phyloP scores from a whole-genome alignment of 2,329 filamentous ascomycete species.

The Exophiala spinifera region DNA sequence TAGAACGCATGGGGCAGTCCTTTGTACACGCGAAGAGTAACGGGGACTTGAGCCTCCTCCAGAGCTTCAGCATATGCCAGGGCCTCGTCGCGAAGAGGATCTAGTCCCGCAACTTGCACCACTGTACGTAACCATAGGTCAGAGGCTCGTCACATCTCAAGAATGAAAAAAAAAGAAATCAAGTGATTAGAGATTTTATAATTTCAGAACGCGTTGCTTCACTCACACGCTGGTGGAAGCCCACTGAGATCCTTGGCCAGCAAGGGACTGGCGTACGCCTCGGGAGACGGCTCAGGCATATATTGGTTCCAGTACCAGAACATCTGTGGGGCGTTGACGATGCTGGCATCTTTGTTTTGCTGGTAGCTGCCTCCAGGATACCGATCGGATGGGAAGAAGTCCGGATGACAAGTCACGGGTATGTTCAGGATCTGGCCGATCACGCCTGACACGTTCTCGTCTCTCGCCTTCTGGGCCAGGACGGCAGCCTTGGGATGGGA shows the following conservation, averaged over 20 bases:
- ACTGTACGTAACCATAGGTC: neutral
- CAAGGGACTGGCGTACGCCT: conserved; percentile 34
- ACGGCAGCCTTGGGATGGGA: conserved; percentile 31
- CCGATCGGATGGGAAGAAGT: neutral
- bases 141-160: no score
- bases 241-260: conserved; percentile 34
- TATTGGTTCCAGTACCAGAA: conserved; percentile 40
- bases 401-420: conserved; percentile 31
- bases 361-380: conserved; percentile 26
- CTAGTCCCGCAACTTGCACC: conserved; percentile 29
- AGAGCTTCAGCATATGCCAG: conserved; percentile 26
- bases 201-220: neutral
- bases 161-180: no score
- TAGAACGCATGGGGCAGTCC: conserved; percentile 35
- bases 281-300: conserved; percentile 30
- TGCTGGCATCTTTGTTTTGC: conserved; percentile 40
- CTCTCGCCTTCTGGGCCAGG: conserved; percentile 33
- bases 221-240: conserved; percentile 38
- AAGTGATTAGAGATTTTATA: no score
- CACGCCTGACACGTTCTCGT: conserved; percentile 36
- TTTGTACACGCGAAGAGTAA: conserved; percentile 31
- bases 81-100: conserved; percentile 29
- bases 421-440: conserved; percentile 48
- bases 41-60: conserved; percentile 25
- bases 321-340: conserved; percentile 33